phyloP scores from a whole-genome alignment of 345 rosid species.

The Populus davidiana region DNA sequence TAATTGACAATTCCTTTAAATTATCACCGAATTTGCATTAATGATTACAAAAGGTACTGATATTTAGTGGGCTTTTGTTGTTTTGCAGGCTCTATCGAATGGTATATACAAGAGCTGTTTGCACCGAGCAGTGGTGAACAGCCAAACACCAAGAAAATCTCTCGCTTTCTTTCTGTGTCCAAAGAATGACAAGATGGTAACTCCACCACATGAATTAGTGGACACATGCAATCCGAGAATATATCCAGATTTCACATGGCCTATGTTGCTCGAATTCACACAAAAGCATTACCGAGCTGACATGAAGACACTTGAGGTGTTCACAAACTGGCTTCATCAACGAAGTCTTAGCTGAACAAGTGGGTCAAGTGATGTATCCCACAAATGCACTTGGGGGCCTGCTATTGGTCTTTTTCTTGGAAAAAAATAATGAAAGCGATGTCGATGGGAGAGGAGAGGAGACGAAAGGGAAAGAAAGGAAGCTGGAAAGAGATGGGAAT shows the following conservation, averaged over 20 bases:
- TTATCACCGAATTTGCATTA: neutral
- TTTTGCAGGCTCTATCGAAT: slow-evolving; percentile 75
- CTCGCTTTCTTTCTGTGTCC: slow-evolving; percentile 96
- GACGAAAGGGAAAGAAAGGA: neutral
- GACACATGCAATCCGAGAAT: slow-evolving; percentile 48
- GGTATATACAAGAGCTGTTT: slow-evolving; percentile 84
- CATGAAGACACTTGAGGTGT: slow-evolving; percentile 73
- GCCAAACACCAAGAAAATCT: slow-evolving; percentile 71
- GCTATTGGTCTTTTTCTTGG: neutral
- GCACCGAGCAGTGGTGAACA: slow-evolving; percentile 95
- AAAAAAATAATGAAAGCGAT: slow-evolving; percentile 19
- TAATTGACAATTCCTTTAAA: neutral
- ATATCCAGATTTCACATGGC: slow-evolving; percentile 90
- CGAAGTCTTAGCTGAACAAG: neutral
- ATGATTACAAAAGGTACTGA: neutral
- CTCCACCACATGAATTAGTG: slow-evolving; percentile 72
- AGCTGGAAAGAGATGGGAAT: neutral
- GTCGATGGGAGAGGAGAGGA: slow-evolving; percentile 7
- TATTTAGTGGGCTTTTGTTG: neutral
- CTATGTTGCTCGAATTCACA: slow-evolving; percentile 71
- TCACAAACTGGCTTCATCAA: slow-evolving; percentile 59
- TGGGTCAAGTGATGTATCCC: neutral
- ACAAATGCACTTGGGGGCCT: neutral
- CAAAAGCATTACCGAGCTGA: slow-evolving; percentile 88
- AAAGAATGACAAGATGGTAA: slow-evolving; percentile 63